phyloP scores from a whole-genome alignment of 139 green algal species.

The Coccomyxa sp. region DNA sequence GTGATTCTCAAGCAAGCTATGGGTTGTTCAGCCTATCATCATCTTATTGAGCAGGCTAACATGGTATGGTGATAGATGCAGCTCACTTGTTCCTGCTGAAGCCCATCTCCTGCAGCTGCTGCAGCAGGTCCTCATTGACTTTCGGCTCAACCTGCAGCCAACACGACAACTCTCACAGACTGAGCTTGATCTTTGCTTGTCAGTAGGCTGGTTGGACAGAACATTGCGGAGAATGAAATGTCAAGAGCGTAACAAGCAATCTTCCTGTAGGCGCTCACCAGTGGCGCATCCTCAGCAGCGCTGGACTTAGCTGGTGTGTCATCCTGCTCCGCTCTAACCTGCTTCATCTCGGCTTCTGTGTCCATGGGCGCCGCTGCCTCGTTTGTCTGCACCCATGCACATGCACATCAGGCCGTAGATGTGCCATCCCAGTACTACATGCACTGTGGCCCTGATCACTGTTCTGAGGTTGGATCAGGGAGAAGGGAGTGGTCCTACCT shows the following conservation, averaged over 20 bases:
- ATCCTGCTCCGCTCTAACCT: conserved; percentile 20
- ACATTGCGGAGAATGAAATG: neutral
- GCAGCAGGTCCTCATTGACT: conserved; percentile 55
- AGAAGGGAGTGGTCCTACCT: conserved; percentile 26
- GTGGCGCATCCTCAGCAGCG: too few relatives aligned
- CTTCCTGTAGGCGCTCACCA: too few relatives aligned
- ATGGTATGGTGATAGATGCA: neutral
- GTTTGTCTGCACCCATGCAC: conserved; percentile 23
- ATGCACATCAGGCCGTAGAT: neutral
- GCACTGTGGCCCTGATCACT: neutral
- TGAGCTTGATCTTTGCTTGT: neutral
- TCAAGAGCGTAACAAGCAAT: neutral
- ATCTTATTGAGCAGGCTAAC: neutral
- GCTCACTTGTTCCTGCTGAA: conserved; percentile 25
- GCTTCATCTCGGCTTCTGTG: conserved; percentile 70
- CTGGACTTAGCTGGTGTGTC: neutral
- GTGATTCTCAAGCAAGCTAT: neutral
- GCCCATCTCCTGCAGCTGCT: conserved; percentile 81
- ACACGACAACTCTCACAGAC: too few relatives aligned
- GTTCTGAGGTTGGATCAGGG: too few relatives aligned
- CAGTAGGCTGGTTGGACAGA: neutral
- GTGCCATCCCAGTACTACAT: neutral
- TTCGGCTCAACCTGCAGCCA: conserved; percentile 45
- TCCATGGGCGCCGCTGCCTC: conserved; percentile 43
- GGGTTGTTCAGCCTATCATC: neutral